phyloP scores from a whole-genome alignment of 768 basidiomycete species.

The Suillus bovinus region DNA sequence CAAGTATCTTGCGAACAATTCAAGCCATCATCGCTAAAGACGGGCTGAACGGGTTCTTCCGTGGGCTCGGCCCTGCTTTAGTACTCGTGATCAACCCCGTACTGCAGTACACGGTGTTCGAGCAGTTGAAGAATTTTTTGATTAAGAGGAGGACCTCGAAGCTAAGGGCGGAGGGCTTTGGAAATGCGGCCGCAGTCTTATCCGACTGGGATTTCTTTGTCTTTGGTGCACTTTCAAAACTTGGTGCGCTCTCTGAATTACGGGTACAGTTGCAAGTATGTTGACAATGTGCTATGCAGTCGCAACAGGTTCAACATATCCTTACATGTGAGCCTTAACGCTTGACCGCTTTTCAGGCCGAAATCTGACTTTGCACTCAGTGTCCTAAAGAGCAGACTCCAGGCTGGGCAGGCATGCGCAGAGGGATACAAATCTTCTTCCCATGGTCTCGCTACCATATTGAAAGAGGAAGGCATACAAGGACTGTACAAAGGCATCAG shows the following conservation, averaged over 20 bases:
- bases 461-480: conserved; percentile 74
- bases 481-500: conserved; percentile 87
- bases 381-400: conserved; percentile 77
- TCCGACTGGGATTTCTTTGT: conserved; percentile 91
- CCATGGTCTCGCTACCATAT: conserved; percentile 75
- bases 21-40: conserved; percentile 68
- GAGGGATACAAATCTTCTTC: conserved; percentile 74
- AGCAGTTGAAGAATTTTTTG: conserved; percentile 89
- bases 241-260: conserved; percentile 47
- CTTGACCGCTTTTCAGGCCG: not conserved
- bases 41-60: conserved; percentile 82
- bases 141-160: conserved; percentile 60
- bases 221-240: conserved; percentile 92
- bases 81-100: conserved; percentile 94
- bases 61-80: conserved; percentile 92
- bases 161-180: conserved; percentile 47
- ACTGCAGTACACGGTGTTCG: conserved; percentile 90
- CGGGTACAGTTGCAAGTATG: not conserved
- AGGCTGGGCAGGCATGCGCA: conserved; percentile 69
- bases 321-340: conserved; percentile 57
- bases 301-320: conserved; percentile 64
- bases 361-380: conserved; percentile 24
- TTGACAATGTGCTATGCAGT: conserved; percentile 31
- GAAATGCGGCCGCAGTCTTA: conserved; percentile 50
- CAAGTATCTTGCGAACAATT: conserved; percentile 69